Base-by-base conservation (phyloP, 164 flowering plant species). In the Magnolia kwangsiensis region DNA sequence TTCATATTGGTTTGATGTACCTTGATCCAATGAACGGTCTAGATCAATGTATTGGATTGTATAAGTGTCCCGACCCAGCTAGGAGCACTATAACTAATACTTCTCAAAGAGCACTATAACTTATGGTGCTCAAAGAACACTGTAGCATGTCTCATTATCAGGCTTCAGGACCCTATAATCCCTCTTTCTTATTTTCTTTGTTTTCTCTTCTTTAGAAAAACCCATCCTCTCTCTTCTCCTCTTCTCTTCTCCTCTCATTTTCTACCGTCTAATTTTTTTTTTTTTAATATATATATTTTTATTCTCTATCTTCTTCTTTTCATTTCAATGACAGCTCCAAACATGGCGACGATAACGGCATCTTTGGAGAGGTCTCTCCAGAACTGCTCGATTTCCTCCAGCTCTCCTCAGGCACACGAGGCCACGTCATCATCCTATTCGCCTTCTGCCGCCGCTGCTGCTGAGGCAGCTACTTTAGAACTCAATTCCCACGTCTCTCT, bases 401-500 rank as follows among this genome's bases (percentile, higher is more conserved):
- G 45, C 31, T 10, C 18, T 31, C 50, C 50, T 0, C 49, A 16
- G 71, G 8, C 8, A 29, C n/a, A 68, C 31, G 45, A 68, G 10
- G 9, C 74, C 63, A 77, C 21, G 29, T 55, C 61, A 11, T 11
- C 61, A 16, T 55, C 61, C 2, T 55, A 19, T 11, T 55, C 61
- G 13, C 13, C 61, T 55, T 82, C 78, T 8, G 85, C 77, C 51
- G 55, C 24, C 11, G 63, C 63, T 4, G 24, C 45, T 49, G 45
- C 27, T 76, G 76, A 74, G 16, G 87, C 79, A 20, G 68, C 83
- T 18, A 63, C 85, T 51, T 65, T 90, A 65, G 97, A 95, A 65
- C 94, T 95, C 51, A 89, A 89, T 82, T 95, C 98, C 16, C 85
- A 91, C 23, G 74, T 84, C 74, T 80, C 94, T 8, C 90, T 95